Evolutionary conservation across 176 grass and related monocot species (phyloP).

Genomic region (Dendrocalamus sinicus): DNA sequence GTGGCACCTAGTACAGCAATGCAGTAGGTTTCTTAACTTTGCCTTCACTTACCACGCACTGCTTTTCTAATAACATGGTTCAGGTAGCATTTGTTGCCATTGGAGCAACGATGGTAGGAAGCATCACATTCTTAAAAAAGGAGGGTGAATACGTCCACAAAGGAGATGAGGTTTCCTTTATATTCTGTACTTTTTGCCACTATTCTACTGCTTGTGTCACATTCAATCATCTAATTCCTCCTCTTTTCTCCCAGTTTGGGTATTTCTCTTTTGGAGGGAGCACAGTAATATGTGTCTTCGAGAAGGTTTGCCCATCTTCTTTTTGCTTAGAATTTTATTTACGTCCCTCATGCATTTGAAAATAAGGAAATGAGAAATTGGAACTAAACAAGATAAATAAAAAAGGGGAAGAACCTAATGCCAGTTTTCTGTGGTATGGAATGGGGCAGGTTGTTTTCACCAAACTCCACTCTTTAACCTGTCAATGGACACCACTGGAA

Average conservation of each 20-base stretch:
- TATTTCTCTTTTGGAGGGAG: constrained; percentile 99
- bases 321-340: neutral
- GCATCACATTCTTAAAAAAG: constrained; percentile 75
- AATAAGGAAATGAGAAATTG: neutral
- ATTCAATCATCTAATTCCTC: constrained; percentile 33
- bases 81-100: constrained; percentile 98
- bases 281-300: constrained; percentile 95
- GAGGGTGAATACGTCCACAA: constrained; percentile 76
- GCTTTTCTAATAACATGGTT: constrained; percentile 32
- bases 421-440: neutral
- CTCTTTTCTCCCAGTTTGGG: constrained; percentile 64
- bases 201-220: constrained; percentile 12
- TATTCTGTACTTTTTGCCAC: constrained; percentile 5
- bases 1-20: neutral
- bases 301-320: constrained; percentile 65
- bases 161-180: constrained; percentile 86
- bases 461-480: neutral
- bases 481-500: neutral
- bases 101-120: constrained; percentile 98
- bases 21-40: neutral
- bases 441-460: neutral
- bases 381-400: neutral
- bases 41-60: neutral
- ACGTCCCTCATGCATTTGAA: neutral
- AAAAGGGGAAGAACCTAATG: neutral